These are phyloP conservation scores for Phytopythium aichiense DNA, from an alignment of 352 stramenopile genomes.

Conservation along the genomic window DNA sequence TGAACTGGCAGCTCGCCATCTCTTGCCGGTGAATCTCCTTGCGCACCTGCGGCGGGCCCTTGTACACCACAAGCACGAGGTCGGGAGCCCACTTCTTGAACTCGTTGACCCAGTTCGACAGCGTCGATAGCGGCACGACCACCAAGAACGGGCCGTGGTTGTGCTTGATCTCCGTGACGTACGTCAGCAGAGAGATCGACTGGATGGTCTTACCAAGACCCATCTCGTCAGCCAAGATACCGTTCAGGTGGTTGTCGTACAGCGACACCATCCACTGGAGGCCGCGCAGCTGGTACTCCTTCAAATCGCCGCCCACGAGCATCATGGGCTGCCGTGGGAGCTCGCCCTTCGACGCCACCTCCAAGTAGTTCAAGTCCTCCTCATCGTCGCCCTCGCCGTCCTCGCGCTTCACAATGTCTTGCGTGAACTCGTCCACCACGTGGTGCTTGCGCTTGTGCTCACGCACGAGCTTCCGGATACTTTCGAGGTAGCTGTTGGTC, in stretches of 20 bases:
- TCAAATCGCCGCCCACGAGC: conserved; percentile 95
- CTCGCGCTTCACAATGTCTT: conserved; percentile 33
- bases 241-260: conserved; percentile 98
- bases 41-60: conserved; percentile 69
- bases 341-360: conserved; percentile 81
- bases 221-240: conserved; percentile 98
- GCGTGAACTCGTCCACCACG: conserved; percentile 42
- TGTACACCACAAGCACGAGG: conserved; percentile 98
- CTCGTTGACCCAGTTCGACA: conserved; percentile 95
- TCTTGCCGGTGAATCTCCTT: conserved; percentile 80
- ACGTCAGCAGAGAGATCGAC: conserved; percentile 81
- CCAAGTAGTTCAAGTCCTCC: conserved; percentile 82
- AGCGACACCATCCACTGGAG: conserved; percentile 99
- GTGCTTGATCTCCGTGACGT: conserved; percentile 81
- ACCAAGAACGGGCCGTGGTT: conserved; percentile 96
- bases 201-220: conserved; percentile 88
- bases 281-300: conserved; percentile 98
- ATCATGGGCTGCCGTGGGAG: conserved; percentile 91
- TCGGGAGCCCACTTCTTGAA: conserved; percentile 93
- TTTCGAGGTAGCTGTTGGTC: conserved; percentile 95
- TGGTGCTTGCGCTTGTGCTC: conserved; percentile 87
- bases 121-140: conserved; percentile 93
- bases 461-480: conserved; percentile 92
- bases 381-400: conserved; percentile 39
- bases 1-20: conserved; percentile 87